phyloP scores from a whole-genome alignment of 164 flowering plant species.

The Buxus sempervirens region DNA sequence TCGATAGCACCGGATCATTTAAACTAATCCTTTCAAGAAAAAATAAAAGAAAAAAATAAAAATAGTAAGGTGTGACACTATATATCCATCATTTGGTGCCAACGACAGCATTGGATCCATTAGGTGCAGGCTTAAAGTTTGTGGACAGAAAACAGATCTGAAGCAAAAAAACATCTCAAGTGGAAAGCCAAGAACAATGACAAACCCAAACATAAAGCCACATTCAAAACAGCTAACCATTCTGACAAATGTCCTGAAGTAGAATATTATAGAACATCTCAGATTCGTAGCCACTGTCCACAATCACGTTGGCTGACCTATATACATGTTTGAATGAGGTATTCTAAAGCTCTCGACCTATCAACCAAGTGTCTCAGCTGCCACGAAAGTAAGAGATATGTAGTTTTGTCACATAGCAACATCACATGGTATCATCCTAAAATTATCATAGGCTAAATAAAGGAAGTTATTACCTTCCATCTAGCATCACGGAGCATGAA shows the following conservation, averaged over 20 bases:
- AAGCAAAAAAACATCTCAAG: too few species aligned
- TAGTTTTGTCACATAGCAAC: background rate
- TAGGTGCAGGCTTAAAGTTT: background rate
- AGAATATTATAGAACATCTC: too few species aligned
- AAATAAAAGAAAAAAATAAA: too few species aligned
- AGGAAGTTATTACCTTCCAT: conserved; percentile 62
- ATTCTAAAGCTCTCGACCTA: background rate
- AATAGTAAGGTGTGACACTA: background rate
- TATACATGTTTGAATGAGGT: background rate
- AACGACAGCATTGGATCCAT: background rate
- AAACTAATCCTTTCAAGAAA: background rate
- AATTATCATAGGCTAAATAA: background rate
- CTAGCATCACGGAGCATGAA: conserved; percentile 51
- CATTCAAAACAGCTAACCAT: too few species aligned
- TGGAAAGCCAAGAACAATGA: too few species aligned
- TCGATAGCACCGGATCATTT: background rate
- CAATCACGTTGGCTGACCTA: background rate
- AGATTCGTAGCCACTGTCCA: too few species aligned
- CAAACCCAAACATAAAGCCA: too few species aligned
- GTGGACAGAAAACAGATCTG: too few species aligned
- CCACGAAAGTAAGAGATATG: too few species aligned
- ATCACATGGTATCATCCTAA: background rate
- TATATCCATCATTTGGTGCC: background rate
- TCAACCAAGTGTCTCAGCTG: too few species aligned
- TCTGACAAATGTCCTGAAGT: too few species aligned